Percentiles rank a stretch among this genome's conserved stretches.
Conservation (phyloP, 306 rosid genomes). For the Trifolium dubium region DNA sequence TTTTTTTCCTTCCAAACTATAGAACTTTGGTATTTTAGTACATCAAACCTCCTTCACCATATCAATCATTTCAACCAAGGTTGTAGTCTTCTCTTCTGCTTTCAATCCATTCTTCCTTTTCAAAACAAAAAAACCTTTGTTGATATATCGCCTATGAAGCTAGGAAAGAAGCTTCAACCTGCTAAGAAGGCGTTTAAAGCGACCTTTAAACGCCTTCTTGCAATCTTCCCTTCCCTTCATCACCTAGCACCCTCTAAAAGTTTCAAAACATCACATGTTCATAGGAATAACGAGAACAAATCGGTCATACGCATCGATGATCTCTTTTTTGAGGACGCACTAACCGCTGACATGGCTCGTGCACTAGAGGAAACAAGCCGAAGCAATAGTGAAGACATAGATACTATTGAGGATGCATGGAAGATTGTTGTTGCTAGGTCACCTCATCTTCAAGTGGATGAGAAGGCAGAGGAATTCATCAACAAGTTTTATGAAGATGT, state of each 20-base stretch:
- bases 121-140: conserved; percentile 20
- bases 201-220: conserved; percentile 48
- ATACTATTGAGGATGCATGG: neutral
- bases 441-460: neutral
- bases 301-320: conserved; percentile 63
- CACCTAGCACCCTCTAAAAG: conserved; percentile 47
- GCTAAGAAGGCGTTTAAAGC: conserved; percentile 59
- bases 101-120: neutral
- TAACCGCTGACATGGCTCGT: neutral
- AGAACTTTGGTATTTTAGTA: neutral
- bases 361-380: neutral
- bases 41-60: conserved; percentile 38
- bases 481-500: neutral
- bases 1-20: neutral
- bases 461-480: neutral
- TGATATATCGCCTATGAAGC: conserved; percentile 51
- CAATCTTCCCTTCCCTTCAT: conserved; percentile 41
- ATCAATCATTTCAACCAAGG: conserved; percentile 15
- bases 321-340: conserved; percentile 46
- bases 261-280: neutral
- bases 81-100: neutral
- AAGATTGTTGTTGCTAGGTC: neutral
- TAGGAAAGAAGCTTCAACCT: conserved; percentile 60
- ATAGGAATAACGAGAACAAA: conserved; percentile 35
- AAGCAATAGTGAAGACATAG: neutral